These are phyloP conservation scores for Diaporthe humulicola DNA, from an alignment of 2,329 filamentous ascomycete species.

Conservation along the genomic window DNA sequence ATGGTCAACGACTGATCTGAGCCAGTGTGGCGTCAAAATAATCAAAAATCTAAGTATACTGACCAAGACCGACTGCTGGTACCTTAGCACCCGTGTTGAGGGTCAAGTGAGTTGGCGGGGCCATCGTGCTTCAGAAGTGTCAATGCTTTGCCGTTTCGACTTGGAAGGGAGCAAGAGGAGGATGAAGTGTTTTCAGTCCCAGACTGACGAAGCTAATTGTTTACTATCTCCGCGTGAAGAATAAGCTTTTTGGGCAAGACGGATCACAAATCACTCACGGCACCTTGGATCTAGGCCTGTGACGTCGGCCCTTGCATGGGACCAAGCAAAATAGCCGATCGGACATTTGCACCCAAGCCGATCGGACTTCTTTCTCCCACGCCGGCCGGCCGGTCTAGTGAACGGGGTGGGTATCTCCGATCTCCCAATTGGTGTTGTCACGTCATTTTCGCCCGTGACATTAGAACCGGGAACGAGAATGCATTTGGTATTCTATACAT, in stretches of 20 bases:
- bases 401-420: background rate
- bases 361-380: background rate
- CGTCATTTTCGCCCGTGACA: background rate
- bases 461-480: background rate
- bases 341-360: background rate
- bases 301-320: background rate
- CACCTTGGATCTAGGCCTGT: background rate
- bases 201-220: background rate
- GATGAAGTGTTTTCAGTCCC: background rate
- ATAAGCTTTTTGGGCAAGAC: background rate
- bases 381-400: background rate
- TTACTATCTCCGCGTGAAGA: accelerated
- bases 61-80: constrained; percentile 63
- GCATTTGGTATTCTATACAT: background rate
- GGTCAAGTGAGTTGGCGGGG: constrained; percentile 33
- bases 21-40: constrained; percentile 37
- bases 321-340: constrained; percentile 6
- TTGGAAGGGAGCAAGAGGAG: background rate
- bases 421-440: background rate
- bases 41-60: constrained; percentile 46
- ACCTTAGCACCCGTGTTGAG: constrained; percentile 72
- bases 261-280: background rate
- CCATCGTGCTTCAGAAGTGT: background rate
- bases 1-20: background rate
- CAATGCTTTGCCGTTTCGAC: background rate